Evolutionary conservation across 2,329 filamentous ascomycete genomes (phyloP).

Genomic region (Botrytis squamosa): DNA sequence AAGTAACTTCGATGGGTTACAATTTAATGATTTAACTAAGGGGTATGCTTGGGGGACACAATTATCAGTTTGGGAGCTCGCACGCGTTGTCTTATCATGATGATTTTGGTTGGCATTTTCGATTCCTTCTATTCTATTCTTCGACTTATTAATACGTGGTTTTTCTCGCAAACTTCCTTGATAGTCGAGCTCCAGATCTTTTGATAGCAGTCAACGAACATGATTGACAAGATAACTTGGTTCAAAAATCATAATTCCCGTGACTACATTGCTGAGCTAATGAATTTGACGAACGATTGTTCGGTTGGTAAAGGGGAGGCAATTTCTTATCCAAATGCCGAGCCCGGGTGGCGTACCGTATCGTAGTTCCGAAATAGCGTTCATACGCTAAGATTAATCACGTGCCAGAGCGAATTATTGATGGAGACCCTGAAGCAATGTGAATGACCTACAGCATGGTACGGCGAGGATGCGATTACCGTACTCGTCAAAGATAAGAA

Average conservation of each 20-base stretch:
- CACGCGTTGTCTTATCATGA: background rate
- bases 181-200: background rate
- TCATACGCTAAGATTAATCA: background rate
- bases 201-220: background rate
- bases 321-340: background rate
- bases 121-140: background rate
- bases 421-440: background rate
- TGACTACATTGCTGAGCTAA: too few relatives aligned
- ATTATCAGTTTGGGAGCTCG: background rate
- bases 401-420: background rate
- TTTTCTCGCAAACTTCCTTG: too few relatives aligned
- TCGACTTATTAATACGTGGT: background rate
- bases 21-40: background rate
- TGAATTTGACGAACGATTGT: background rate
- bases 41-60: background rate
- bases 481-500: background rate
- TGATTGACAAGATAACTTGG: background rate
- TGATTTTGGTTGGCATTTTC: background rate
- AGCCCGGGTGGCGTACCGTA: background rate
- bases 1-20: too few relatives aligned
- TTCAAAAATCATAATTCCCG: background rate
- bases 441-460: background rate
- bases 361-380: background rate
- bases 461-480: background rate
- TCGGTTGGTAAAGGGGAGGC: constrained; percentile 1